Conservation (phyloP, 768 basidiomycete genomes). For the Collybiopsis confluens region DNA sequence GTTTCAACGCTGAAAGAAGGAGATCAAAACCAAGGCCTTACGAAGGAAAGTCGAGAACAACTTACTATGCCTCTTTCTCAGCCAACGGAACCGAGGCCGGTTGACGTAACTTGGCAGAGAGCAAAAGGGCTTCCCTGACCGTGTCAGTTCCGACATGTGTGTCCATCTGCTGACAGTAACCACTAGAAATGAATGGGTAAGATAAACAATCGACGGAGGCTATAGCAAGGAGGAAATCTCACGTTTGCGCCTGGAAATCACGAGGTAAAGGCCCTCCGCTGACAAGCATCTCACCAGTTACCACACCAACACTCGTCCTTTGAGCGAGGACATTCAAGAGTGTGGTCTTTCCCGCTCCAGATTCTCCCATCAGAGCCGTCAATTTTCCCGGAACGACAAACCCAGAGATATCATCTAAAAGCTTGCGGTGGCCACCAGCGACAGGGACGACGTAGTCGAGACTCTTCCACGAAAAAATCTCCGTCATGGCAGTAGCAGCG, state of each 20-base stretch:
- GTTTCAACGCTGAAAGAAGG: slow-evolving; percentile 40
- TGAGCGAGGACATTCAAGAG: slow-evolving; percentile 55
- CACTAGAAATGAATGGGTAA: slow-evolving; percentile 31
- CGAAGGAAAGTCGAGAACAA: slow-evolving; percentile 8
- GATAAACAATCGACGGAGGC: not conserved
- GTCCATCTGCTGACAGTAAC: slow-evolving; percentile 86
- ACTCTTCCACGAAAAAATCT: slow-evolving; percentile 80
- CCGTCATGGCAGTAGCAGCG: slow-evolving; percentile 40
- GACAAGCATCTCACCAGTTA: slow-evolving; percentile 50
- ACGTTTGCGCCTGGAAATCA: slow-evolving; percentile 64
- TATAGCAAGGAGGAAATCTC: slow-evolving; percentile 6
- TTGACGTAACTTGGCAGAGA: slow-evolving; percentile 79
- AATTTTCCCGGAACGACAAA: slow-evolving; percentile 80
- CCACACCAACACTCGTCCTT: slow-evolving; percentile 41
- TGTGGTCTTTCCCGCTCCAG: slow-evolving; percentile 53
- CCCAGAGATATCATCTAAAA: slow-evolving; percentile 73
- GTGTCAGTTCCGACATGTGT: slow-evolving; percentile 72
- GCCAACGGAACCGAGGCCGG: slow-evolving; percentile 54
- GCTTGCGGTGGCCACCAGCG: slow-evolving; percentile 36
- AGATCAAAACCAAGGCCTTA: not conserved
- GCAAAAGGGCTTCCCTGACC: slow-evolving; percentile 75
- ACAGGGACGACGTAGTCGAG: slow-evolving; percentile 64
- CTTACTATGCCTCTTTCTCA: slow-evolving; percentile 80
- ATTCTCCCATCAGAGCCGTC: slow-evolving; percentile 73
- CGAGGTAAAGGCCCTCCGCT: slow-evolving; percentile 48